phyloP scores from a whole-genome alignment of 257 asterid genomes.

The Jaltomata sinuosa region DNA sequence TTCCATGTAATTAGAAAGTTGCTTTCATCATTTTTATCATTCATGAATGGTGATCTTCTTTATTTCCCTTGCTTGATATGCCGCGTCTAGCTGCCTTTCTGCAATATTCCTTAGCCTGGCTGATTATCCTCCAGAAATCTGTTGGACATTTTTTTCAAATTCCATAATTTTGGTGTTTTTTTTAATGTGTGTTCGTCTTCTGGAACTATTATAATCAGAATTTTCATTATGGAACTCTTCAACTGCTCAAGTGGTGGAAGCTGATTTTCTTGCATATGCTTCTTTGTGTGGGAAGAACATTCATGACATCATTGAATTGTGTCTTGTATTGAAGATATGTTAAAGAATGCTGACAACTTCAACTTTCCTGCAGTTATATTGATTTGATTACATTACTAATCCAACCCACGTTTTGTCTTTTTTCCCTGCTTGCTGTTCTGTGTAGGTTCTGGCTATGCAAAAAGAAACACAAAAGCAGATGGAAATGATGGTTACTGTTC shows the following conservation, averaged over 20 bases:
- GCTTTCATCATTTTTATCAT: background rate
- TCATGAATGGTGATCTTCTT: background rate
- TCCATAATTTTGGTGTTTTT: background rate
- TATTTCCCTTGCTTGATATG: background rate
- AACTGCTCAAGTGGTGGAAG: background rate
- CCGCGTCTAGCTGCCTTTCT: background rate
- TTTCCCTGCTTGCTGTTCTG: background rate
- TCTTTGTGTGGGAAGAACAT: background rate
- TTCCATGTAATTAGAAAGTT: background rate
- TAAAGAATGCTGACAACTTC: background rate
- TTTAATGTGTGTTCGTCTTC: background rate
- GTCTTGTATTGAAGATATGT: background rate
- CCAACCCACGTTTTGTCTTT: background rate
- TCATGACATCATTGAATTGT: background rate
- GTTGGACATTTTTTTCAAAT: background rate
- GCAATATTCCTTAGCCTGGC: background rate
- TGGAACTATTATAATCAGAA: background rate
- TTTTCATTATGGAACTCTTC: background rate
- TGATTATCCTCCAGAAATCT: background rate
- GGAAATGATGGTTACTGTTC: constrained; percentile 47
- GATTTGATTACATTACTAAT: background rate
- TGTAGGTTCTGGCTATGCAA: constrained; percentile 57
- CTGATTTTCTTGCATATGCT: background rate
- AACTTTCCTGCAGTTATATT: background rate
- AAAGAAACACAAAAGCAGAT: constrained; percentile 66